Conservation (phyloP, 768 basidiomycete species). For the Rubroboletus pulcherrimus region DNA sequence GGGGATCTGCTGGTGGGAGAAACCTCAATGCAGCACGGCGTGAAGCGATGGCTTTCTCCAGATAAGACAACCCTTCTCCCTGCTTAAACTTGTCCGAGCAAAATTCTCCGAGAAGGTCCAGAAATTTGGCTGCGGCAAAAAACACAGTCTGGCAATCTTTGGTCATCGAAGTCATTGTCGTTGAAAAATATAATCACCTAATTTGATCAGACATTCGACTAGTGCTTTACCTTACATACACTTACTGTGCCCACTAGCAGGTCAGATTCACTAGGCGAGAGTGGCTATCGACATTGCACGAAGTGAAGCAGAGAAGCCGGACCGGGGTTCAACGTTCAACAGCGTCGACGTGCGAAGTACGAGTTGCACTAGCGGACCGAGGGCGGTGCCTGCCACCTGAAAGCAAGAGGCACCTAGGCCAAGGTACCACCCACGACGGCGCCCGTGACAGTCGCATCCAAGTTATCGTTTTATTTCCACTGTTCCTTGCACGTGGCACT, state of each 20-base stretch:
- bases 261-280: background rate
- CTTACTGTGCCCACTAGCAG: background rate
- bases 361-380: no score
- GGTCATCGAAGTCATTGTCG: background rate
- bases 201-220: background rate
- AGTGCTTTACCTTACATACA: background rate
- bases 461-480: no score
- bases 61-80: background rate
- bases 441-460: no score
- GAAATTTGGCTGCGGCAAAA: background rate
- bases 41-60: conserved; percentile 22
- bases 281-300: background rate
- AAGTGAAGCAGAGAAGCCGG: background rate
- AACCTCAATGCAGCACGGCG: background rate
- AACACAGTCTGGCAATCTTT: background rate
- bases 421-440: no score
- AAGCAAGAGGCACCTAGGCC: no score
- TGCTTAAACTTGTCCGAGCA: background rate
- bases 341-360: background rate
- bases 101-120: background rate
- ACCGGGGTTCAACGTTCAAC: background rate
- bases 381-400: no score
- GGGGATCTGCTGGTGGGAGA: background rate
- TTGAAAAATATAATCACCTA: background rate
- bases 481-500: no score